These are phyloP conservation scores for Aspergillus terreus DNA, from an alignment of 2,329 filamentous ascomycete species.

Conservation along the genomic window DNA sequence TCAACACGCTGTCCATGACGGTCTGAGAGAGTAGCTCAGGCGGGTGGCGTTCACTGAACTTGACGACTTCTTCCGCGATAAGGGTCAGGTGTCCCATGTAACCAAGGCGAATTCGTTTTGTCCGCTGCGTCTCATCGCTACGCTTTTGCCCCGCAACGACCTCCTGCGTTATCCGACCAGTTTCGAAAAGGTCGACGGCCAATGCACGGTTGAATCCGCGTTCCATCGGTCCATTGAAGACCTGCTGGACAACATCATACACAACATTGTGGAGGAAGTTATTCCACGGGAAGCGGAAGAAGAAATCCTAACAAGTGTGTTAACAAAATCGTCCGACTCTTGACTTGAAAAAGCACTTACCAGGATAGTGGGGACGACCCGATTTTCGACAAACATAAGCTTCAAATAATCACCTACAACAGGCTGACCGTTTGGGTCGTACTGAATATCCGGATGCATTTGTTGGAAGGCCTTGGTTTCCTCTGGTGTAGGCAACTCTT, in stretches of 20 bases:
- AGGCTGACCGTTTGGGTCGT: slow-evolving; percentile 61
- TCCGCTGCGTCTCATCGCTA: slow-evolving; percentile 79
- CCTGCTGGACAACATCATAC: slow-evolving; percentile 97
- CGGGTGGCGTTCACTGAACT: slow-evolving; percentile 92
- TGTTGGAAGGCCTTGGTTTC: slow-evolving; percentile 22
- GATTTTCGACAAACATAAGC: slow-evolving; percentile 91
- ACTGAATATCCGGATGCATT: slow-evolving; percentile 47
- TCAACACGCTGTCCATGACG: slow-evolving; percentile 84
- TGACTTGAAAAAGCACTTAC: slow-evolving; percentile 51
- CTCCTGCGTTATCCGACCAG: slow-evolving; percentile 80
- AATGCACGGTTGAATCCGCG: slow-evolving; percentile 86
- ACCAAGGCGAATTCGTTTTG: slow-evolving; percentile 84
- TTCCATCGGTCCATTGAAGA: slow-evolving; percentile 98
- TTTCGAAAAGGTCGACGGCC: slow-evolving; percentile 89
- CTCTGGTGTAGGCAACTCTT: slow-evolving; percentile 18
- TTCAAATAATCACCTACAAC: slow-evolving; percentile 95
- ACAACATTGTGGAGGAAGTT: slow-evolving; percentile 99
- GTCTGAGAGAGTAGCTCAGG: slow-evolving; percentile 79
- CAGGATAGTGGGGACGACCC: slow-evolving; percentile 91
- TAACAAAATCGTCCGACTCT: slow-evolving; percentile 3
- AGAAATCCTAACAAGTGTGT: slow-evolving; percentile 68
- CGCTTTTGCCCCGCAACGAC: slow-evolving; percentile 87
- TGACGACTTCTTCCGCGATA: slow-evolving; percentile 97
- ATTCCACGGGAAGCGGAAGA: slow-evolving; percentile 98
- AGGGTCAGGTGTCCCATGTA: slow-evolving; percentile 98